Evolutionary conservation across 345 rosid genomes (phyloP).

Genomic region (Draba incana): DNA sequence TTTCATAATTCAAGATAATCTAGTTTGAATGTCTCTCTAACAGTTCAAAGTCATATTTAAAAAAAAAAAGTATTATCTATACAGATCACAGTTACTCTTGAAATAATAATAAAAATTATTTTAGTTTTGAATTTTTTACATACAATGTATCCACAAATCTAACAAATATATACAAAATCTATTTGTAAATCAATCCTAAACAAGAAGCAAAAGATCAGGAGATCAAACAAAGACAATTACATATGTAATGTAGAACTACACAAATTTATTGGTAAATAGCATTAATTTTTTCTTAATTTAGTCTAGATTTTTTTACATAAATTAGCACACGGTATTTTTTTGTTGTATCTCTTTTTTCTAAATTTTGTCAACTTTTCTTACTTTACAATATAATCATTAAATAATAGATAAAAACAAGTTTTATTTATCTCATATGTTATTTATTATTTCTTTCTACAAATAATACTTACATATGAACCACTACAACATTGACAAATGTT

Average conservation of each 20-base stretch:
- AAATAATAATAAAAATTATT: not conserved
- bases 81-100: not conserved
- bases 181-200: slow-evolving; percentile 32
- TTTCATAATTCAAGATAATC: not conserved
- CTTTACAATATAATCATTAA: slow-evolving; percentile 12
- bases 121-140: not conserved
- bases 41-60: no score
- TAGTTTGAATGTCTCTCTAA: no score
- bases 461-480: slow-evolving; percentile 19
- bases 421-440: slow-evolving; percentile 15
- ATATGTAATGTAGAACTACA: slow-evolving; percentile 1
- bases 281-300: slow-evolving; percentile 21
- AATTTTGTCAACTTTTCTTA: slow-evolving; percentile 16
- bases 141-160: slow-evolving; percentile 27
- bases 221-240: not conserved
- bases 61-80: not conserved
- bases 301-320: slow-evolving; percentile 37
- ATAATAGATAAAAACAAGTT: slow-evolving; percentile 13
- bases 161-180: slow-evolving; percentile 24
- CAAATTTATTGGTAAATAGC: slow-evolving; percentile 25
- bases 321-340: slow-evolving; percentile 32
- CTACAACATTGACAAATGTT: slow-evolving; percentile 37
- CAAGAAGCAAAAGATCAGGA: slow-evolving; percentile 16
- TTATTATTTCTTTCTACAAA: slow-evolving; percentile 38
- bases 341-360: slow-evolving; percentile 31